Base-by-base conservation (phyloP, 1,284 basidiomycete species). In the Wallemia mellicola region DNA sequence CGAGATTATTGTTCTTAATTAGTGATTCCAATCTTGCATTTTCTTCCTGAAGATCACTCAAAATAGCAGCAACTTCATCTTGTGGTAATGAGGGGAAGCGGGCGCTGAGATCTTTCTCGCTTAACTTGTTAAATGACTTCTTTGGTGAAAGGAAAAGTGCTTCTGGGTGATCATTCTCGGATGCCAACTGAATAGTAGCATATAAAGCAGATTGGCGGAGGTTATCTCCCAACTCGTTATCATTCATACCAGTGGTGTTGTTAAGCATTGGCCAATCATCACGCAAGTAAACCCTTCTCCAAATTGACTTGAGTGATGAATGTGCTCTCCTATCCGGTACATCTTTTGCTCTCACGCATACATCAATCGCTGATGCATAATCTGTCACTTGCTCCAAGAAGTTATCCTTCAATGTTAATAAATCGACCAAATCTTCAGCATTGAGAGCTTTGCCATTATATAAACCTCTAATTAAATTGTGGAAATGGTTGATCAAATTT, bases 201-300 rank as follows among this genome's bases (percentile, higher is more conserved):
- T 79, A 85, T 28, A 86, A 69, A 2, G 83, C 83, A 0, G 83
- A 86, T 59, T 70, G 72, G 38, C 75, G 75, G 64, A 82, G 79
- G 14, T 79, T 75, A 3, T 74, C 73, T 62, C 75, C 79, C 57
- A 87, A 70, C 64, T 83, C 79, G 27, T 76, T 73, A 65, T 88
- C 85, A 0, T 79, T 79, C 27, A 83, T 71, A 60, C 79, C 78
- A 2, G 73, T 72, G 0, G 83, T 84, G 65, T 77, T 76, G 33
- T 77, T 75, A 59, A 88, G 78, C 11, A 69, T 67, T 59, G 62
- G 60, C 57, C 38, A 64, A 63, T 69, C 68, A 60, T 69, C 68
- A 24, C 64, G 60, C 1, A 70, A 60, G 22, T 67, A 65, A 2
- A 66, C 64, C 22, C 69, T 63, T 17, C 67, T 62, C 68, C 68